Evolutionary conservation across 192 early-diverging fungal species (phyloP).

Genomic region (Podila epigama): DNA sequence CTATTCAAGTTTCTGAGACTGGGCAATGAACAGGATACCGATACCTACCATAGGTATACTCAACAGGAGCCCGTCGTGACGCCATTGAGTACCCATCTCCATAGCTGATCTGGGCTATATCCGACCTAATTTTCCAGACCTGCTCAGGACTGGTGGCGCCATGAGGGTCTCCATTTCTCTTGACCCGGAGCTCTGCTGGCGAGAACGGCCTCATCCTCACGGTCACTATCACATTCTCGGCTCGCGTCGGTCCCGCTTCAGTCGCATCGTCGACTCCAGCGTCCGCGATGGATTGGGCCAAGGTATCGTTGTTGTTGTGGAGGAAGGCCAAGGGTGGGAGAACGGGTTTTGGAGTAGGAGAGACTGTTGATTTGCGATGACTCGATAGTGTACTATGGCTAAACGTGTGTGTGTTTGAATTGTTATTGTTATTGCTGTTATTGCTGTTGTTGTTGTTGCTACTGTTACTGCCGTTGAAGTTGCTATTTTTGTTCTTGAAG

Average conservation of each 20-base stretch:
- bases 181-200: constrained; percentile 55
- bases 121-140: constrained; percentile 48
- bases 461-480: neutral
- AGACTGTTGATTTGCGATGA: constrained; percentile 4
- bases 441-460: neutral
- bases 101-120: constrained; percentile 15
- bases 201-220: constrained; percentile 76
- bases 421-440: constrained; percentile 11
- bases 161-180: too few species aligned
- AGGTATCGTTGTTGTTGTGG: constrained; percentile 2
- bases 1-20: neutral
- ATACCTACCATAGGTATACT: constrained; percentile 51
- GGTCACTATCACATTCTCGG: constrained; percentile 72
- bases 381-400: neutral
- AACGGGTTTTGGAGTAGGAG: constrained; percentile 25
- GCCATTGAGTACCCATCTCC: constrained; percentile 25
- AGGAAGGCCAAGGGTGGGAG: constrained; percentile 32
- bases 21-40: neutral
- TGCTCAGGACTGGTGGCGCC: constrained; percentile 49
- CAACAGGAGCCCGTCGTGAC: constrained; percentile 25
- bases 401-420: neutral
- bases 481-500: constrained; percentile 24
- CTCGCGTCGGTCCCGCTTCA: neutral
- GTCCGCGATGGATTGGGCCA: constrained; percentile 1
- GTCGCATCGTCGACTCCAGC: constrained; percentile 2